Evolutionary conservation across 805 yeast species (phyloP), one percentile per base, ranked within the genome.

Genomic region (Kazachstania africana): DNA sequence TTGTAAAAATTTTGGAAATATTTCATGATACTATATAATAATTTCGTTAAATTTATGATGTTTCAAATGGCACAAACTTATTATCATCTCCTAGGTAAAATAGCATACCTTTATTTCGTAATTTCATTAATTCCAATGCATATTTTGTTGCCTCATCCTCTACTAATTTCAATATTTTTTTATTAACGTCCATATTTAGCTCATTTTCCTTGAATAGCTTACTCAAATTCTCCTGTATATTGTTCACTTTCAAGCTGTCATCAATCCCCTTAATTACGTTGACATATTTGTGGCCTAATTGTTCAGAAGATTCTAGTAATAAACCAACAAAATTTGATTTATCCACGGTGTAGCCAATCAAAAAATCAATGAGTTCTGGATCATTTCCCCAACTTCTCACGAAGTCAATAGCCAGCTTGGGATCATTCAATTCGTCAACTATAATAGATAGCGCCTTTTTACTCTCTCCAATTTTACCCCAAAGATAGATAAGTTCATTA

Each of bases 391-490:
- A 65, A 28, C 68, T 71, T 8, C 65, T 65, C 1, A 87, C 91
- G 63, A 85, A 91, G 12, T 66, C 67, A 16, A 91, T 79, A 0
- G 97, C 97, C 40, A 70, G 65, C 25, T 69, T 68, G 0, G 95
- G 88, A 49, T 88, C 91, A 33, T 77, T 66, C 31, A 87, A 57
- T 43, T 81, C 69, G 40, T 81, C 78, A 24, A 85, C 74, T 12
- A 91, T 84, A 26, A 91, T 60, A 35, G 64, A 68, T 44, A 88
- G 57, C 0, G 97, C 97, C 38, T 72, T 69, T 38, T 67, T 68
- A 35, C 76, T 73, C 42, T 81, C 80, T 1, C 98, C 97, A 16
- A 81, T 75, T 44, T 74, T 72, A 4, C 94, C 93, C 38, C 83
- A 65, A 19, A 91, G 55, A 46, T 73, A 85, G 0, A 91, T 94